phyloP scores from a whole-genome alignment of 768 basidiomycete species.

The Panus rudis region DNA sequence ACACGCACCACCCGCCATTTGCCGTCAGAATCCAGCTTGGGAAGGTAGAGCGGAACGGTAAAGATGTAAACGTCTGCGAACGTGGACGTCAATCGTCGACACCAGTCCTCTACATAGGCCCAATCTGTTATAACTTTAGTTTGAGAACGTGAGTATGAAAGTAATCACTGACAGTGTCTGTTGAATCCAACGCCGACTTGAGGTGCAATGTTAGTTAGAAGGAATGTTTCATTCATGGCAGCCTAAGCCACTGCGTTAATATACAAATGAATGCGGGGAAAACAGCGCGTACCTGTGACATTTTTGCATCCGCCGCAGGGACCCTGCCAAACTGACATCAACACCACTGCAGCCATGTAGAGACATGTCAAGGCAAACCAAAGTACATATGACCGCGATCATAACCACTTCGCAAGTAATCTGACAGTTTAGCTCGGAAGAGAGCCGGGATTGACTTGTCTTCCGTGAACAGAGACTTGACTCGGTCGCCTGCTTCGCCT shows the following conservation, averaged over 20 bases:
- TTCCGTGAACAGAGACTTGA: constrained; percentile 75
- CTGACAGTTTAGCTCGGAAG: constrained; percentile 80
- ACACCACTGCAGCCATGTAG: constrained; percentile 1
- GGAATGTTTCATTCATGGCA: constrained; percentile 96
- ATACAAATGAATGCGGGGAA: not conserved
- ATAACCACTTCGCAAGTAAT: constrained; percentile 91
- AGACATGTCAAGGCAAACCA: constrained; percentile 1
- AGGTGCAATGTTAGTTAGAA: constrained; percentile 92
- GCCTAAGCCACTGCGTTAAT: constrained; percentile 32
- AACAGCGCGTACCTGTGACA: constrained; percentile 52
- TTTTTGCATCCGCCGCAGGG: constrained; percentile 93
- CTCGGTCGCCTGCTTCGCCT: constrained; percentile 53
- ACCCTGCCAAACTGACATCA: constrained; percentile 63
- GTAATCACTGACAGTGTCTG: constrained; percentile 68
- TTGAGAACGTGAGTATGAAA: not conserved
- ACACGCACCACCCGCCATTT: constrained; percentile 89
- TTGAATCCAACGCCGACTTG: constrained; percentile 99
- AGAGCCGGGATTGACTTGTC: constrained; percentile 67
- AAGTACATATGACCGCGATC: constrained; percentile 95
- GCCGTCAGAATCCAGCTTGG: constrained; percentile 76
- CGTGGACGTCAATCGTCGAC: constrained; percentile 74
- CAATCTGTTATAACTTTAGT: constrained; percentile 53
- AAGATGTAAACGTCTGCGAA: constrained; percentile 97
- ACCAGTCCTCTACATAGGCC: constrained; percentile 97
- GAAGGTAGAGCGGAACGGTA: constrained; percentile 95